Evolutionary conservation across 192 early-diverging fungal species (phyloP), one percentile per base, ranked within the genome.

Genomic region (Gryganskiella cystojenkinii): DNA sequence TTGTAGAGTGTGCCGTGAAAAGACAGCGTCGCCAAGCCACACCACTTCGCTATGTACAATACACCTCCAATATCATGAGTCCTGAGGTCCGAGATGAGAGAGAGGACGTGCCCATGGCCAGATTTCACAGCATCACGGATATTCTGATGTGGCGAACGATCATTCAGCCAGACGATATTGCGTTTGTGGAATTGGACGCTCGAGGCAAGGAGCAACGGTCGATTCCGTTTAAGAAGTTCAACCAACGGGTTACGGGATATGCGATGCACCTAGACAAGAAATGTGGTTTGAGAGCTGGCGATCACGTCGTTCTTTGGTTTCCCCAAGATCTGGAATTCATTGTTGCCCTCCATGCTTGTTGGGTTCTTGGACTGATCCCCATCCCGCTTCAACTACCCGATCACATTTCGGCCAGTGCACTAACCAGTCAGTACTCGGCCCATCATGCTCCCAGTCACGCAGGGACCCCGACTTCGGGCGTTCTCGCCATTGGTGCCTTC

Each of bases 311-410:
- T 0, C 82, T 90, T 3, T 71, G 90, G 37, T 90, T 85, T 50
- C 28, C 73, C 9, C 73, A 78, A 50, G 85, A 91, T 30, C 47
- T 89, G 15, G 92, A 93, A 55, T 89, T 85, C 56, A 73, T 93
- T 5, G 69, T 85, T 6, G 82, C 90, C 6, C 59, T 95, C 13
- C 89, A 92, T 61, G 94, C 94, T n/a, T 95, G 94, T 66, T 81
- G 94, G 60, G 90, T 88, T 13, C 82, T 92, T 3, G 94, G 94
- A 22, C 81, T 90, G 0, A 74, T 92, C 3, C 86, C 90, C 20
- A 90, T 95, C n/a, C 88, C 92, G 2, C 59, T 93, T 2, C 69
- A 85, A 1, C 83, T 87, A 31, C 86, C 88, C 19, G 94, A 95
- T 54, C 71, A 67, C 2, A 45, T 53, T 24, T 61, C 57, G 2